Conservation (phyloP, 805 yeast genomes). For the Starmerella sp. region DNA sequence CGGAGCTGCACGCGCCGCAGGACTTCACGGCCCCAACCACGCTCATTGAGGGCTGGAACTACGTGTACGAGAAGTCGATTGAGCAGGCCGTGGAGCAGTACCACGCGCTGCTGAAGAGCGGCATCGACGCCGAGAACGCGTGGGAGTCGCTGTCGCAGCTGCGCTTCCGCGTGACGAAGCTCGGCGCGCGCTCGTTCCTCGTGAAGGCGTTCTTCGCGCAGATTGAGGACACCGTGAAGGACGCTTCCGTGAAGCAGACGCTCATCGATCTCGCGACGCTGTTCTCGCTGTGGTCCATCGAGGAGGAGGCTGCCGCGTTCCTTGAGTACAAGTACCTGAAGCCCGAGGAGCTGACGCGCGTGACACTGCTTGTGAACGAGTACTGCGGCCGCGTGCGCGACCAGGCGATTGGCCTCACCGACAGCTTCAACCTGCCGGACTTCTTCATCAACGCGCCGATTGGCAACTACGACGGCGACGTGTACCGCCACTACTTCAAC, state of each 20-base stretch:
- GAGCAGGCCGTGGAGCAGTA: constrained; percentile 28
- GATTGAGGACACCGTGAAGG: constrained; percentile 7
- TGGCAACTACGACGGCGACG: constrained; percentile 69
- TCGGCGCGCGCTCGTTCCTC: constrained; percentile 32
- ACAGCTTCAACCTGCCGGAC: constrained; percentile 70
- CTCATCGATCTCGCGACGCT: constrained; percentile 18
- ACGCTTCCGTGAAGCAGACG: constrained; percentile 16
- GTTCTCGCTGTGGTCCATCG: constrained; percentile 55
- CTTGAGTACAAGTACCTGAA: constrained; percentile 48
- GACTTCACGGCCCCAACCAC: constrained; percentile 24
- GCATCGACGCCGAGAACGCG: constrained; percentile 26
- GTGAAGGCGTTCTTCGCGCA: constrained; percentile 27
- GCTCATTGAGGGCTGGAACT: constrained; percentile 31
- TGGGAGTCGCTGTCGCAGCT: constrained; percentile 34
- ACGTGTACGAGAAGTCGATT: constrained; percentile 29
- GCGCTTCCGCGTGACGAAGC: constrained; percentile 33
- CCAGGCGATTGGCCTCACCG: constrained; percentile 65
- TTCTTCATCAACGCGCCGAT: constrained; percentile 67
- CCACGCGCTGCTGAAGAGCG: constrained; percentile 21
- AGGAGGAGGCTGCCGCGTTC: constrained; percentile 59
- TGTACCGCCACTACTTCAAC: constrained; percentile 62
- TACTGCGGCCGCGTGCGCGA: constrained; percentile 45
- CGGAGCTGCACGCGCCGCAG: constrained; percentile 20
- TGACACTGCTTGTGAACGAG: constrained; percentile 35
- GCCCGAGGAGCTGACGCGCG: constrained; percentile 35